Percentiles rank a stretch among this genome's conserved stretches.
These are phyloP conservation scores for Pseudonectria buxi DNA, from an alignment of 2,329 filamentous ascomycete genomes.

Conservation along the genomic window DNA sequence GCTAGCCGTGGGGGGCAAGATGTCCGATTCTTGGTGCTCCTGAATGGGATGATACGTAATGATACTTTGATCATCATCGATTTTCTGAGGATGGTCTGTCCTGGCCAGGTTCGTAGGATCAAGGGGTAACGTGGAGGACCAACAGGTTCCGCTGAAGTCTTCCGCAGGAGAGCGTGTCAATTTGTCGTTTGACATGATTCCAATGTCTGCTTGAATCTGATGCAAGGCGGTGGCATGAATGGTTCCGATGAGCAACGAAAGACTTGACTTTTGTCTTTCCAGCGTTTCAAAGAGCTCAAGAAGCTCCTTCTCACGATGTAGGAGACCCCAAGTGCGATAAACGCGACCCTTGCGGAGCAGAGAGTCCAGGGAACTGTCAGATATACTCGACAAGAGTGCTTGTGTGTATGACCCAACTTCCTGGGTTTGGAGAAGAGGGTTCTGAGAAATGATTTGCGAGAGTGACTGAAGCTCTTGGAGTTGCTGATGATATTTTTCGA, in stretches of 20 bases:
- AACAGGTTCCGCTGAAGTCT: too few relatives aligned
- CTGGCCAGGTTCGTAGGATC: too few relatives aligned
- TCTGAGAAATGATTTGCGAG: slow-evolving; percentile 12
- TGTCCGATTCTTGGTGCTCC: too few relatives aligned
- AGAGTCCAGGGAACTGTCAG: slow-evolving; percentile 5
- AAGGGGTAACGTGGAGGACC: too few relatives aligned
- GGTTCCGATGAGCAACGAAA: slow-evolving; percentile 6
- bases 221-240: slow-evolving; percentile 35
- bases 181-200: slow-evolving; percentile 3
- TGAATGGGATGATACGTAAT: too few relatives aligned
- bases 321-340: background rate
- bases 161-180: too few relatives aligned
- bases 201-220: slow-evolving; percentile 5
- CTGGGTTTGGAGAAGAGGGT: slow-evolving; percentile 17
- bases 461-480: slow-evolving; percentile 14
- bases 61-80: too few relatives aligned
- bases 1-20: too few relatives aligned
- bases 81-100: too few relatives aligned
- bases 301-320: slow-evolving; percentile 9
- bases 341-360: background rate
- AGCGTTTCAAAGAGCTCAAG: slow-evolving; percentile 9
- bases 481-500: slow-evolving; percentile 13
- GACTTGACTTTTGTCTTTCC: slow-evolving; percentile 12
- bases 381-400: slow-evolving; percentile 9
- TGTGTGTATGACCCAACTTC: slow-evolving; percentile 10